A percentile compares a stretch with the other conserved stretches of the same genome.
Conservation (phyloP, 2,329 filamentous ascomycete genomes). For the Orbilia brochopaga region DNA sequence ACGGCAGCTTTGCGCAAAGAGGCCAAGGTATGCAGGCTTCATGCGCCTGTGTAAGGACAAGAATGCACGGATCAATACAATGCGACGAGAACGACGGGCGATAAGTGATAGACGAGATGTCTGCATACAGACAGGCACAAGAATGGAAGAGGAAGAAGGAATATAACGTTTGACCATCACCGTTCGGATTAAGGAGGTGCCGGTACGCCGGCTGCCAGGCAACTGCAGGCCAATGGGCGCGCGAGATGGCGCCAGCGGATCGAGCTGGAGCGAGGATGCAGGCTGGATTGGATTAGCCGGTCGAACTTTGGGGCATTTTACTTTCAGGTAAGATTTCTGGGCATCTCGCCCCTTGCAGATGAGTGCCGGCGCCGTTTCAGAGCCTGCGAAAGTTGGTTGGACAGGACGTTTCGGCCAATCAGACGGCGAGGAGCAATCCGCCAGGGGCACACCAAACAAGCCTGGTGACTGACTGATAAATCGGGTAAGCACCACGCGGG, state of each 20-base stretch:
- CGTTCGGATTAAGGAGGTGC: constrained; percentile 6
- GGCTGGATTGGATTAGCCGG: constrained; percentile 2
- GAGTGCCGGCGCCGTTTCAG: background rate
- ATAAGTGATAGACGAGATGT: constrained; percentile 8
- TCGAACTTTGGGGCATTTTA: background rate
- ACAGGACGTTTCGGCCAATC: background rate
- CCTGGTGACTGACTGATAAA: constrained; percentile 1
- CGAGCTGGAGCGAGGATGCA: background rate
- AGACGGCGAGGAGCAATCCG: background rate
- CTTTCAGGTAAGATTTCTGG: too few species aligned
- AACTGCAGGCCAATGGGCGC: background rate
- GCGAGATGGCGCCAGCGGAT: background rate
- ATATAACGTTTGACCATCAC: too few species aligned
- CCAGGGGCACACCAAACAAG: constrained; percentile 4
- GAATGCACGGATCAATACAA: constrained; percentile 8
- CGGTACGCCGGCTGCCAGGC: background rate
- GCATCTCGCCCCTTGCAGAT: constrained; percentile 4
- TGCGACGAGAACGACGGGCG: background rate
- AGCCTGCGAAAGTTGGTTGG: background rate
- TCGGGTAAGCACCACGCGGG: background rate
- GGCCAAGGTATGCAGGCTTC: too few species aligned
- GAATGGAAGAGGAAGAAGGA: background rate
- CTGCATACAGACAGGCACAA: background rate
- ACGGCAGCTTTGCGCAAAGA: background rate
- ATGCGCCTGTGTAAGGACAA: constrained; percentile 7